Base-by-base conservation (phyloP, 2,329 filamentous ascomycete species). In the Phaeosphaeriaceae sp. region DNA sequence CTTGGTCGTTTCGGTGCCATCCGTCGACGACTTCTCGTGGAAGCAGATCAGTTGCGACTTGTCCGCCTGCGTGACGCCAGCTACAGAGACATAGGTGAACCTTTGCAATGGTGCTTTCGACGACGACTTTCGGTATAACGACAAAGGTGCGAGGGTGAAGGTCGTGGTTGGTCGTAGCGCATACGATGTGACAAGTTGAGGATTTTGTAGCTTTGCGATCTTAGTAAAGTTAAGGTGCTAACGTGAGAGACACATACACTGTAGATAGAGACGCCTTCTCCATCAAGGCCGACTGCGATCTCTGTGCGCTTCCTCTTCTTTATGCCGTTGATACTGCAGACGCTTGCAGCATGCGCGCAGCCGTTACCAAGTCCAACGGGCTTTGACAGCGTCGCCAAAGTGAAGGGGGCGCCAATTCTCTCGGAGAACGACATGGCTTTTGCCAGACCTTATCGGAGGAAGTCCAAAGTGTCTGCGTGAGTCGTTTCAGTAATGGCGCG, bases 291-390 rank as follows among this genome's bases (percentile, higher is more conserved):
- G 21, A 87, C 82, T 30, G 81, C 85, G 52, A 89, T 80, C 69
- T 89, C 87, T 67, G 87, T 84, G 72, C 87, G 80, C 78, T 89
- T 88, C 71, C 85, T 83, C 77, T 87, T 88, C 75, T 82, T 85
- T 44, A 83, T 80, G 53, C 83, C 82, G 58, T 80, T 80, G 55
- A 88, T 74, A 65, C 84, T 83, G 74, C 82, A 83, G 47, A 88
- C 85, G n/a, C 77, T 70, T 40, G 79, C 73, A 22, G 79, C 79
- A 52, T 78, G 75, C 5, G 77, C 76, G 49, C 71, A 77, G 47
- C 81, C 81, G 55, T 77, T 68, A 30, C 71, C 68, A 2, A 72
- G 65, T 57, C 79, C 73, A 24, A 82, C 72, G 1, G 82, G 80
- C 59, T 75, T 77, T 23, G 81, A 77, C 52, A 84, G 71, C 21